phyloP scores from a whole-genome alignment of 2,329 filamentous ascomycete species.

The Emmonsiellopsis sp. region DNA sequence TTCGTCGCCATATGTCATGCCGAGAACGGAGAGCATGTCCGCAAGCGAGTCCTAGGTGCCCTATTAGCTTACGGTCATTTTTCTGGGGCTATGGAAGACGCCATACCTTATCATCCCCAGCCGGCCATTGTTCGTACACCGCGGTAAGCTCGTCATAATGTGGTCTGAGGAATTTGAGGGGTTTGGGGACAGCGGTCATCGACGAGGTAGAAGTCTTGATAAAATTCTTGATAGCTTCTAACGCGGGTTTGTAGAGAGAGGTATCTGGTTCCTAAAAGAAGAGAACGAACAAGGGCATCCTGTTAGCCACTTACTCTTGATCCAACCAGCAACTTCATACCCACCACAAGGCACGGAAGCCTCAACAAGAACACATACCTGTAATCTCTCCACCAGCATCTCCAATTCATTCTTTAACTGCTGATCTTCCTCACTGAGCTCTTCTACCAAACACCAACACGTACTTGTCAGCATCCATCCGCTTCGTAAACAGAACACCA shows the following conservation, averaged over 20 bases:
- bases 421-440: constrained; percentile 95
- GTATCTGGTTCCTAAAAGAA: constrained; percentile 67
- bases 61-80: background rate
- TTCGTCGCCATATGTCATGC: constrained; percentile 98
- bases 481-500: background rate
- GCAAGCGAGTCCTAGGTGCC: constrained; percentile 59
- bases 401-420: constrained; percentile 97
- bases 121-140: constrained; percentile 82
- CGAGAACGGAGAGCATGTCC: constrained; percentile 92
- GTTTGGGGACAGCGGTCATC: constrained; percentile 98
- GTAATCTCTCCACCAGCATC: constrained; percentile 92
- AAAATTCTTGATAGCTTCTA: constrained; percentile 94
- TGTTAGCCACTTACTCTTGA: background rate
- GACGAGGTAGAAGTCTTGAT: constrained; percentile 99
- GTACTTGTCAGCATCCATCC: constrained; percentile 18
- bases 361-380: constrained; percentile 44
- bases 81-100: background rate
- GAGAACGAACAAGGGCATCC: background rate
- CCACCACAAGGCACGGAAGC: background rate
- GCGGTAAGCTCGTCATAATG: constrained; percentile 87
- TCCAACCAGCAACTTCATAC: background rate
- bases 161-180: constrained; percentile 92
- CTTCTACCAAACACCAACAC: constrained; percentile 51
- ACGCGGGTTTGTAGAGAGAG: constrained; percentile 79
- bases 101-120: constrained; percentile 70